phyloP scores from a whole-genome alignment of 83 land plant species.

The Picea engelmannii region DNA sequence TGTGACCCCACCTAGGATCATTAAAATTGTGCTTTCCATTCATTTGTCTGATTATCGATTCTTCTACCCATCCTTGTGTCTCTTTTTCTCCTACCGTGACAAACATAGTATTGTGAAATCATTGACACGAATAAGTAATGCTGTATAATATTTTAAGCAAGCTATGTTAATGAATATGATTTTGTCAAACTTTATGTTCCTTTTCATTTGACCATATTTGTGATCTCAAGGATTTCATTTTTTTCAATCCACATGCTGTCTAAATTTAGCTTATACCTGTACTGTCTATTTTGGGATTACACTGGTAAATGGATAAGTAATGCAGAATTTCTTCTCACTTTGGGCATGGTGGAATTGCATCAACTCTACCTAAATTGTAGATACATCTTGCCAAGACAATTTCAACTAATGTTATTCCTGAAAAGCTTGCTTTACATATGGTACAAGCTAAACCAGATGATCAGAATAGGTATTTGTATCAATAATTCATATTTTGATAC shows the following conservation, averaged over 20 bases:
- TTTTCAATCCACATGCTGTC: background rate
- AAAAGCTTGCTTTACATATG: too few species aligned
- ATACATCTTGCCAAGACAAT: background rate
- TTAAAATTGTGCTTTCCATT: background rate
- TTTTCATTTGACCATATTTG: too few species aligned
- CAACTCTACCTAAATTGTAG: background rate
- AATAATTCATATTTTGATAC: slow-evolving; percentile 6
- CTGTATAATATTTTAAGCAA: too few species aligned
- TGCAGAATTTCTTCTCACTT: background rate
- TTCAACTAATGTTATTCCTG: background rate
- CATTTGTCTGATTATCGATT: background rate
- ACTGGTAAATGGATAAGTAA: background rate
- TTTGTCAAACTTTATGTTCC: too few species aligned
- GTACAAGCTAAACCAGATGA: background rate
- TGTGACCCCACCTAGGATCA: background rate
- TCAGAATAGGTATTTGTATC: background rate
- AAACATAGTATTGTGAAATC: background rate
- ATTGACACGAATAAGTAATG: background rate
- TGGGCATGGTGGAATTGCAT: background rate
- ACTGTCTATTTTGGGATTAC: background rate
- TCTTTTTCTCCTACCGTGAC: background rate
- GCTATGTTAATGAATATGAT: too few species aligned
- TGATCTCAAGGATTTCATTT: too few species aligned
- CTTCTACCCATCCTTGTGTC: background rate
- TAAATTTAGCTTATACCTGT: background rate